A percentile compares a stretch with the other conserved stretches of the same genome.
Conservation (phyloP, 805 yeast species). For the Naumovozyma castellii region DNA sequence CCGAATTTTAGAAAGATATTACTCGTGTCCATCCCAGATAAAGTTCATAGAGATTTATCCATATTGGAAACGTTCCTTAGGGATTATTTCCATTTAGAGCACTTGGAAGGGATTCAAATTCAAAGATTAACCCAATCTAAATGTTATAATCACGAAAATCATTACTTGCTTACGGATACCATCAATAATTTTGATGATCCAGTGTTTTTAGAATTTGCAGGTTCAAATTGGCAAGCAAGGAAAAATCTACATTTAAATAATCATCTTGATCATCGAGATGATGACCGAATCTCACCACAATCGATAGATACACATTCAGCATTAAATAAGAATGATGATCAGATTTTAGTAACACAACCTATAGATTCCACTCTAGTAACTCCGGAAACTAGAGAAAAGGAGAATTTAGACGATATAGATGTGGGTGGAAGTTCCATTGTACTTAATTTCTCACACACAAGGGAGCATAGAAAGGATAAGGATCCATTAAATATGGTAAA, state of each 20-base stretch:
- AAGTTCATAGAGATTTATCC: slow-evolving; percentile 23
- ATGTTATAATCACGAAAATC: slow-evolving; percentile 27
- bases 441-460: slow-evolving; percentile 13
- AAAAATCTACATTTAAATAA: background rate
- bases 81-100: slow-evolving; percentile 26
- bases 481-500: background rate
- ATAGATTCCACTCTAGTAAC: background rate
- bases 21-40: slow-evolving; percentile 28
- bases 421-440: slow-evolving; percentile 15
- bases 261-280: background rate
- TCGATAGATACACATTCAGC: background rate
- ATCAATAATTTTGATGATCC: slow-evolving; percentile 24
- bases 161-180: slow-evolving; percentile 25
- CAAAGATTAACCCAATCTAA: slow-evolving; percentile 23
- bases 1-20: slow-evolving; percentile 12
- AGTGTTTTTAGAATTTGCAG: slow-evolving; percentile 19
- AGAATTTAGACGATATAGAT: background rate
- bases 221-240: background rate
- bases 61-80: slow-evolving; percentile 25
- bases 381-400: background rate
- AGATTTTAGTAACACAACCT: background rate
- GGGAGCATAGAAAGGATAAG: background rate
- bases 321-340: background rate
- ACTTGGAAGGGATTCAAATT: slow-evolving; percentile 23
- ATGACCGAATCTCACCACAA: background rate